phyloP scores from a whole-genome alignment of 2,329 filamentous ascomycete species.

The Penicillium fuscoglaucum region DNA sequence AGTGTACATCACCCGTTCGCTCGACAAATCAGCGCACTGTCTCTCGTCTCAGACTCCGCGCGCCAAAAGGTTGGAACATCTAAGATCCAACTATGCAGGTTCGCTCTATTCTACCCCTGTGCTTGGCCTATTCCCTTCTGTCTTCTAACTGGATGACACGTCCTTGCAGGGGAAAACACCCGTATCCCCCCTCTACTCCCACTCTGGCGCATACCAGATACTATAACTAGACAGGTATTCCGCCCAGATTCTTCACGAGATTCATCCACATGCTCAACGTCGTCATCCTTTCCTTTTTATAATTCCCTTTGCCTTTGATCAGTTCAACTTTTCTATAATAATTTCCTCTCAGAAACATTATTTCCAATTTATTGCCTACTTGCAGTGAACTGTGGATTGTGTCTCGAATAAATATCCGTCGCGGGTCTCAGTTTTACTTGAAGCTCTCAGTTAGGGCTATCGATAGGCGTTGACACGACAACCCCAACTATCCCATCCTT shows the following conservation, averaged over 20 bases:
- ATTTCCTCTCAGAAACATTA: slow-evolving; percentile 11
- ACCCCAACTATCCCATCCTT: slow-evolving; percentile 39
- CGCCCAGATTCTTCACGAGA: slow-evolving; percentile 36
- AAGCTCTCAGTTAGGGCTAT: slow-evolving; percentile 29
- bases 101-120: slow-evolving; percentile 16
- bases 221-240: slow-evolving; percentile 32
- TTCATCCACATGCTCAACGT: slow-evolving; percentile 35
- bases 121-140: slow-evolving; percentile 1
- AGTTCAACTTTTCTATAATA: slow-evolving; percentile 9
- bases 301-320: slow-evolving; percentile 14
- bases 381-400: slow-evolving; percentile 17
- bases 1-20: slow-evolving; percentile 5
- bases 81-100: slow-evolving; percentile 31
- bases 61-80: slow-evolving; percentile 24
- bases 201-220: slow-evolving; percentile 26
- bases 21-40: slow-evolving; percentile 16
- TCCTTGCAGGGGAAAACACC: slow-evolving; percentile 22
- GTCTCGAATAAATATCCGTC: slow-evolving; percentile 26
- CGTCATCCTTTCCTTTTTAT: slow-evolving; percentile 20
- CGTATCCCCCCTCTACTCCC: slow-evolving; percentile 12
- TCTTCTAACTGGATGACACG: slow-evolving; percentile 17
- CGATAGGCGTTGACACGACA: slow-evolving; percentile 41
- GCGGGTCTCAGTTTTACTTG: slow-evolving; percentile 19
- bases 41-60: slow-evolving; percentile 14
- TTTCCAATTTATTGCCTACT: slow-evolving; percentile 18